These are phyloP conservation scores for Fonsecaea multimorphosa DNA, from an alignment of 2,329 filamentous ascomycete genomes.

Conservation along the genomic window DNA sequence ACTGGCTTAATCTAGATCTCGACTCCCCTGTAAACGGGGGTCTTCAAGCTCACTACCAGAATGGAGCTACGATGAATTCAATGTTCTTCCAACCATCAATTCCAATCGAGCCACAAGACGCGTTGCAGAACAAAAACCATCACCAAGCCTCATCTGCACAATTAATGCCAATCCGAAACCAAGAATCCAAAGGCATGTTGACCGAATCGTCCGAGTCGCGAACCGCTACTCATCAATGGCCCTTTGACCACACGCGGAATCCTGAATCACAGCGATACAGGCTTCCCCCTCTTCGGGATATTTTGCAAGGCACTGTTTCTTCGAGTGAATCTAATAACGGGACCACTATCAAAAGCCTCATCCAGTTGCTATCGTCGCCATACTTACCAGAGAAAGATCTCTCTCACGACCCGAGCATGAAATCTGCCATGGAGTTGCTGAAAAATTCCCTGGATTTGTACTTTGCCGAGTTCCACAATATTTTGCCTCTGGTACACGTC, in stretches of 20 bases:
- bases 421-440: conserved; percentile 30
- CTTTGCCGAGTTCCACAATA: conserved; percentile 31
- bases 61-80: conserved; percentile 12
- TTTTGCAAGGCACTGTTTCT: conserved; percentile 30
- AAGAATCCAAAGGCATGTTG: conserved; percentile 11
- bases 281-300: conserved; percentile 32
- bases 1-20: conserved; percentile 29
- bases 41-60: conserved; percentile 19
- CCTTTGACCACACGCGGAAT: conserved; percentile 34
- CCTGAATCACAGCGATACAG: conserved; percentile 26
- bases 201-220: conserved; percentile 19
- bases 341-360: conserved; percentile 23
- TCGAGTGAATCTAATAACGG: conserved; percentile 24
- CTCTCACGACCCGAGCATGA: conserved; percentile 26
- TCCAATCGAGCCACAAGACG: background rate
- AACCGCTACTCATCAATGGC: conserved; percentile 28
- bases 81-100: conserved; percentile 12
- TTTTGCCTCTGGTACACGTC: conserved; percentile 31
- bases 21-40: conserved; percentile 27
- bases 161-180: conserved; percentile 15
- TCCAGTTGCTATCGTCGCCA: conserved; percentile 29
- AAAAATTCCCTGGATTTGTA: conserved; percentile 33
- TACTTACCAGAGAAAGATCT: conserved; percentile 26
- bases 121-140: conserved; percentile 16
- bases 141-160: conserved; percentile 3